phyloP scores from a whole-genome alignment of 345 rosid species.

The Eucalyptus melliodora region DNA sequence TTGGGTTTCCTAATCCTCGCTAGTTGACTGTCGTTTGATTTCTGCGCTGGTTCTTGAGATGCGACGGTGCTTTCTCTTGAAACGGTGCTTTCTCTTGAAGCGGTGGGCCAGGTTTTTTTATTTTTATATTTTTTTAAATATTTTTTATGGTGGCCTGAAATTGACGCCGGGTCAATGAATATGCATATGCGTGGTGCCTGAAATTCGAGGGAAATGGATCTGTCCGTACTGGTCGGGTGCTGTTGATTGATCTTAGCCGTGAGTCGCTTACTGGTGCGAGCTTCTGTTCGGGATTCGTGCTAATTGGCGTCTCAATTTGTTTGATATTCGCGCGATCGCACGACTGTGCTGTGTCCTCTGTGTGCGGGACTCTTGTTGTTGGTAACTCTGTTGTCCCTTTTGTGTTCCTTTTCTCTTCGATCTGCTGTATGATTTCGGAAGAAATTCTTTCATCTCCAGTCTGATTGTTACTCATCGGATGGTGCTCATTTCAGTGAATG shows the following conservation, averaged over 20 bases:
- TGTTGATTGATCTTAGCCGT: neutral
- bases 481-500: neutral
- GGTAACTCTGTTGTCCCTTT: neutral
- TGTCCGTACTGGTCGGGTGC: neutral
- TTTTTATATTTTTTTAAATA: rapidly evolving
- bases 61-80: neutral
- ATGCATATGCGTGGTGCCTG: neutral
- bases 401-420: neutral
- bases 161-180: neutral
- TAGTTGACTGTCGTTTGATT: neutral
- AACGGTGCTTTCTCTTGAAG: neutral
- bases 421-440: neutral
- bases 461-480: neutral
- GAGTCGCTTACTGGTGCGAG: neutral
- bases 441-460: neutral
- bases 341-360: neutral
- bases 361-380: neutral
- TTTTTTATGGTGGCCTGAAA: neutral
- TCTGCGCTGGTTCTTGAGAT: neutral
- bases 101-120: neutral
- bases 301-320: neutral
- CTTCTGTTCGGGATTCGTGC: neutral
- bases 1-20: neutral
- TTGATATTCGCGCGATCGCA: neutral
- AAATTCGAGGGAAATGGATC: neutral